Conservation (phyloP, 495 filamentous ascomycete genomes). For the Cryomyces minteri region DNA sequence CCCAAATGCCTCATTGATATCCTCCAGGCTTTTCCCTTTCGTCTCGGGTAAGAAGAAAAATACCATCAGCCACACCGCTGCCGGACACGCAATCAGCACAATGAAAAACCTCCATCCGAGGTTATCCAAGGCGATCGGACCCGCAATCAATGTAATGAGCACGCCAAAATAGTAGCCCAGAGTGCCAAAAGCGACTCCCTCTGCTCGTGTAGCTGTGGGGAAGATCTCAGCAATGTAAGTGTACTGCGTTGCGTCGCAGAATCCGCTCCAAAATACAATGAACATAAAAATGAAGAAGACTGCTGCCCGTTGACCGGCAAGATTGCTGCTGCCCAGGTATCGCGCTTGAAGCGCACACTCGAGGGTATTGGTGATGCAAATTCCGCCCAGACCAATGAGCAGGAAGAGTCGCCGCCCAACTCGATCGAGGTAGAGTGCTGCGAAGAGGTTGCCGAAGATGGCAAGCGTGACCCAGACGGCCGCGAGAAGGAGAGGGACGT, state of each 20-base stretch:
- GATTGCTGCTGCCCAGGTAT: conserved; percentile 26
- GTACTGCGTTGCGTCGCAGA: conserved; percentile 26
- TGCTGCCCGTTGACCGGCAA: conserved; percentile 25
- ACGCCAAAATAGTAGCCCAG: conserved; percentile 26
- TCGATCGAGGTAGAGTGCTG: conserved; percentile 27
- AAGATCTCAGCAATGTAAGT: conserved; percentile 33
- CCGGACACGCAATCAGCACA: conserved; percentile 28
- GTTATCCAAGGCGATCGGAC: conserved; percentile 25
- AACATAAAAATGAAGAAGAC: conserved; percentile 31
- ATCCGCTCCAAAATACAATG: conserved; percentile 22
- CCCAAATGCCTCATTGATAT: conserved; percentile 10
- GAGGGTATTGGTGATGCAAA: conserved; percentile 21
- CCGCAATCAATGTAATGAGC: conserved; percentile 21
- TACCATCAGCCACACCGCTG: too few relatives aligned
- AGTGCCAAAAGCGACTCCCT: conserved; percentile 29
- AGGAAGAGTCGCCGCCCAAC: conserved; percentile 28
- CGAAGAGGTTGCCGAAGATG: conserved; percentile 29
- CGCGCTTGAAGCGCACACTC: conserved; percentile 25
- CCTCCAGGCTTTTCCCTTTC: conserved; percentile 3
- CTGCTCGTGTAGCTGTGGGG: conserved; percentile 29
- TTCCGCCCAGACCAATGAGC: conserved; percentile 24
- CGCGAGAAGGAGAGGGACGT: conserved; percentile 29
- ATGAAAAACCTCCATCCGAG: conserved; percentile 31
- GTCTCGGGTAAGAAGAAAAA: conserved; percentile 7
- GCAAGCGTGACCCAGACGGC: conserved; percentile 29